phyloP scores from a whole-genome alignment of 805 yeast genomes.

The Barnettozyma sp. region DNA sequence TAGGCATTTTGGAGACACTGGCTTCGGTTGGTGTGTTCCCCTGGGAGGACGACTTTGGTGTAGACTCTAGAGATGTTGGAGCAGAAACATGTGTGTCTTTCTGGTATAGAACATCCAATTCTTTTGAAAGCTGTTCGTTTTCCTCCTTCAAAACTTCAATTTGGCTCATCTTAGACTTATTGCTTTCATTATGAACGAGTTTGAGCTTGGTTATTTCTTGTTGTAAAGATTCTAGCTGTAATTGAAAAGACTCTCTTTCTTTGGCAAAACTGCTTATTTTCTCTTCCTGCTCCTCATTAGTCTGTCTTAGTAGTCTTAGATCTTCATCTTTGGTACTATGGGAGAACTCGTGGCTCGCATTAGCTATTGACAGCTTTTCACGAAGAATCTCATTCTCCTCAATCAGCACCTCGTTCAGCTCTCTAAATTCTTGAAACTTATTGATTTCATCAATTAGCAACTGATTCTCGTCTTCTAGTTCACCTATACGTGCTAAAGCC shows the following conservation, averaged over 20 bases:
- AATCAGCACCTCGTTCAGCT: slow-evolving; percentile 10
- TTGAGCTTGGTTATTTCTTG: slow-evolving; percentile 13
- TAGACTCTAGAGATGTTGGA: slow-evolving; percentile 7
- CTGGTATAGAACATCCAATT: slow-evolving; percentile 7
- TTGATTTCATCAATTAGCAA: slow-evolving; percentile 5
- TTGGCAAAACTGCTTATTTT: neutral
- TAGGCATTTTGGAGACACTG: neutral
- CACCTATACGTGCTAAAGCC: slow-evolving; percentile 7
- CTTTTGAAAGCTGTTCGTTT: slow-evolving; percentile 10
- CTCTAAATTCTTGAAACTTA: slow-evolving; percentile 10
- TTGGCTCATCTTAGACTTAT: slow-evolving; percentile 11
- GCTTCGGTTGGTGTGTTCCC: neutral
- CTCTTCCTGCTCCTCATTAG: neutral
- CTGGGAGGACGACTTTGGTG: slow-evolving; percentile 6
- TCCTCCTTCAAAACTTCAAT: slow-evolving; percentile 9
- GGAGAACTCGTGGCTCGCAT: slow-evolving; percentile 5
- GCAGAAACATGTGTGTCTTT: slow-evolving; percentile 6
- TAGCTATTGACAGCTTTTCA: slow-evolving; percentile 5
- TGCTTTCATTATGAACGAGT: slow-evolving; percentile 7
- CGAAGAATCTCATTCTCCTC: slow-evolving; percentile 11
- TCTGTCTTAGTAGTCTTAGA: slow-evolving; percentile 1
- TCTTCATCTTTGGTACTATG: slow-evolving; percentile 5
- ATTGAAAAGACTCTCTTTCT: slow-evolving; percentile 8
- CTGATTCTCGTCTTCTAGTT: slow-evolving; percentile 11
- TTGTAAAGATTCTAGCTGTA: slow-evolving; percentile 7